A percentile compares a stretch with the other conserved stretches of the same genome.
Evolutionary conservation across 2,329 filamentous ascomycete species (phyloP).

Genomic region (Colletotrichum kahawae): DNA sequence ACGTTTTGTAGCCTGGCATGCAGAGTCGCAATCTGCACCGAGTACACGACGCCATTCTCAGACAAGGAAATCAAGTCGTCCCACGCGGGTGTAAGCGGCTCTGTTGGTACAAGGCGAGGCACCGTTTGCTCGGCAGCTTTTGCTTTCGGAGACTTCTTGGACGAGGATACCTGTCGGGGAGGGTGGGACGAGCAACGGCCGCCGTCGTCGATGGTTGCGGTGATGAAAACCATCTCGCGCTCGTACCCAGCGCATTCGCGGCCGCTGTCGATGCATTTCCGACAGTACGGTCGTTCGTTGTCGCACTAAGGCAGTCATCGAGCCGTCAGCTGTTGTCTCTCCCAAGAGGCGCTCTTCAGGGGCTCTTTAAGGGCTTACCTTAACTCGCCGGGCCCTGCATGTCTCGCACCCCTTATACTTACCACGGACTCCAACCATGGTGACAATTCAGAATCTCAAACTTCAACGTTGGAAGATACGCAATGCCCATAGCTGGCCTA

Average conservation of each 20-base stretch:
- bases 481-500: neutral
- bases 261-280: slow-evolving; percentile 63
- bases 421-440: slow-evolving; percentile 66
- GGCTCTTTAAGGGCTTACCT: slow-evolving; percentile 43
- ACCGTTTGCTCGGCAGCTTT: slow-evolving; percentile 28
- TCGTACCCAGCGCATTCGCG: slow-evolving; percentile 67
- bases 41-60: slow-evolving; percentile 38
- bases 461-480: neutral
- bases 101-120: slow-evolving; percentile 36
- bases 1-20: slow-evolving; percentile 46
- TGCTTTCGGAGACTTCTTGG: slow-evolving; percentile 35
- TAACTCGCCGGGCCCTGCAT: slow-evolving; percentile 62
- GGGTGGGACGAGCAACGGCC: slow-evolving; percentile 64
- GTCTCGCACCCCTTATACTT: slow-evolving; percentile 71
- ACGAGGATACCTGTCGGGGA: slow-evolving; percentile 47
- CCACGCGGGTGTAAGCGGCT: slow-evolving; percentile 56
- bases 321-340: slow-evolving; percentile 2
- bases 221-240: slow-evolving; percentile 67
- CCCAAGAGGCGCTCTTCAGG: neutral
- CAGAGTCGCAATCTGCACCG: slow-evolving; percentile 49
- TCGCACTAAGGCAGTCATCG: slow-evolving; percentile 54
- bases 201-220: slow-evolving; percentile 58
- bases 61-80: slow-evolving; percentile 49
- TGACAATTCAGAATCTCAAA: slow-evolving; percentile 21
- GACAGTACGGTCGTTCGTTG: slow-evolving; percentile 64